A percentile compares a stretch with the other conserved stretches of the same genome.
Conservation (phyloP, 345 rosid genomes). For the Hibiscus syriacus region DNA sequence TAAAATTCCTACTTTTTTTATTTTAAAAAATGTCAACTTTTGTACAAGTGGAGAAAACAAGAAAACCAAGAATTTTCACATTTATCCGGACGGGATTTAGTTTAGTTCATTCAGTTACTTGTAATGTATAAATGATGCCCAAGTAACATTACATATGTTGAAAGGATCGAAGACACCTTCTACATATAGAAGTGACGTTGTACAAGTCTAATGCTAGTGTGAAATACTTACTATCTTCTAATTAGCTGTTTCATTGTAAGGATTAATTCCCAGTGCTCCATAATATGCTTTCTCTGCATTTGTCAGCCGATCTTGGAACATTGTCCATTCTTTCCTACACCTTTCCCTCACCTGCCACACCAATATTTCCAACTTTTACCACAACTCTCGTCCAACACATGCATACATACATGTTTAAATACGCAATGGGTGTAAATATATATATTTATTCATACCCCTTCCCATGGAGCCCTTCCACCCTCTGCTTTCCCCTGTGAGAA, state of each 20-base stretch:
- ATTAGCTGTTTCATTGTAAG: slow-evolving; percentile 20
- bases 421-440: not conserved
- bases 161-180: not conserved
- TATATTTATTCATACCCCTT: slow-evolving; percentile 40
- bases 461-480: slow-evolving; percentile 50
- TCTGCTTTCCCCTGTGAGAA: slow-evolving; percentile 36
- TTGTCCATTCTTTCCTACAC: slow-evolving; percentile 76
- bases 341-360: slow-evolving; percentile 67
- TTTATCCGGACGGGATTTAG: no score
- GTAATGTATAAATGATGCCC: not conserved
- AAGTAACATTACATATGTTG: not conserved
- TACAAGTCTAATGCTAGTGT: not conserved
- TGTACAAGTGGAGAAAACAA: no score
- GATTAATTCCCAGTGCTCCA: slow-evolving; percentile 25
- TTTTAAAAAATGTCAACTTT: no score
- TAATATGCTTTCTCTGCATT: slow-evolving; percentile 60
- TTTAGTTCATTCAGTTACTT: not conserved
- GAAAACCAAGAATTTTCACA: no score
- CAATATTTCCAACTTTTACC: not conserved
- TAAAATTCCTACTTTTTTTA: no score
- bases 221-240: not conserved
- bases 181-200: not conserved
- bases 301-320: slow-evolving; percentile 58
- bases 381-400: not conserved
- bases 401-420: not conserved